phyloP scores from a whole-genome alignment of 441 rosid species.

The Melastoma candidum region DNA sequence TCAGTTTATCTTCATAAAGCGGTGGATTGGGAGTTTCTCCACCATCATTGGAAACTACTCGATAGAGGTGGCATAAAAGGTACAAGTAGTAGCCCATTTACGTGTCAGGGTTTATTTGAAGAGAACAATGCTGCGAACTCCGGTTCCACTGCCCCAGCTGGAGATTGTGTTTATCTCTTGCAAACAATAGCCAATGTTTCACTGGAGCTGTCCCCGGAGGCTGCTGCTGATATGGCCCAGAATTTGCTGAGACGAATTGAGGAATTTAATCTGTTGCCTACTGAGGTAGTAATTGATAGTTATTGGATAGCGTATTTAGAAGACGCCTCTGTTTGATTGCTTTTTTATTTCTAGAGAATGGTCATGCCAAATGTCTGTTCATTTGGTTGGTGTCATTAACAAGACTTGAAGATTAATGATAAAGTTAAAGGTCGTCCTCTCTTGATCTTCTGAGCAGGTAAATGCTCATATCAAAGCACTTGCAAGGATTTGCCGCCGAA shows the following conservation, averaged over 20 bases:
- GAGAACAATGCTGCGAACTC: constrained; percentile 33
- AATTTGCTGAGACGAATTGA: constrained; percentile 74
- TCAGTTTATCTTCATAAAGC: constrained; percentile 68
- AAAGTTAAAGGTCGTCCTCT: too few relatives aligned
- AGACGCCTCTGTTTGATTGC: too few relatives aligned
- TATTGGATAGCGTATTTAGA: not conserved
- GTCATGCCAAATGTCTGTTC: too few relatives aligned
- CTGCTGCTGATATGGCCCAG: constrained; percentile 88
- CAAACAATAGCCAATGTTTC: constrained; percentile 93
- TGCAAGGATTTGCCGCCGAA: constrained; percentile 72
- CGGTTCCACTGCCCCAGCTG: constrained; percentile 75
- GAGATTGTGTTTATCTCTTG: constrained; percentile 83
- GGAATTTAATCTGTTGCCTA: constrained; percentile 76
- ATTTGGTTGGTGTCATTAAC: too few relatives aligned
- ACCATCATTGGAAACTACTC: constrained; percentile 85
- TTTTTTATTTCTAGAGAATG: too few relatives aligned
- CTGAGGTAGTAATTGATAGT: constrained; percentile 55
- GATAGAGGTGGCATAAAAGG: constrained; percentile 44
- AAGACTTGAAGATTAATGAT: too few relatives aligned
- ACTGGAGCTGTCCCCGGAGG: constrained; percentile 67
- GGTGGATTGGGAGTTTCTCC: constrained; percentile 89
- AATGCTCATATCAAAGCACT: constrained; percentile 91
- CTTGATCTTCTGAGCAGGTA: constrained; percentile 32
- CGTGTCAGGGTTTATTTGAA: constrained; percentile 23
- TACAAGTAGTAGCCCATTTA: constrained; percentile 23